Conservation (phyloP, 1,284 basidiomycete genomes). For the Naganishia sp. region DNA sequence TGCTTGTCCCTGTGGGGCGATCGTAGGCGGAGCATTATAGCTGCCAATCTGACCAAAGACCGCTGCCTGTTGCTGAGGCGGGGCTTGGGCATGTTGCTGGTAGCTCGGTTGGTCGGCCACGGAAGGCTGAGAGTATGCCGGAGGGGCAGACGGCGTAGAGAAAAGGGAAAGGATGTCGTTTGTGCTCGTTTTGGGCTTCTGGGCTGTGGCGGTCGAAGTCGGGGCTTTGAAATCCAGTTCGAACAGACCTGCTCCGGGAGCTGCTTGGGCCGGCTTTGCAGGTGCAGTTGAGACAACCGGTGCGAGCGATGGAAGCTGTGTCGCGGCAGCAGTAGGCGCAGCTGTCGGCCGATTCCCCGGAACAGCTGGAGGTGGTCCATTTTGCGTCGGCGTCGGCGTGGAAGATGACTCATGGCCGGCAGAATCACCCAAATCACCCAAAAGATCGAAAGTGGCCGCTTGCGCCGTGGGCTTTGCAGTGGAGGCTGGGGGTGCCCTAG, state of each 20-base stretch:
- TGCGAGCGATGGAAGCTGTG: conserved; percentile 32
- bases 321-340: conserved; percentile 30
- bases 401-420: not conserved
- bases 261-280: conserved; percentile 24
- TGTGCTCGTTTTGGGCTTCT: conserved; percentile 40
- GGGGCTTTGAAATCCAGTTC: conserved; percentile 55
- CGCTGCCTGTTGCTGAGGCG: conserved; percentile 13
- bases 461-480: conserved; percentile 2
- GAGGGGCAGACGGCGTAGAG: conserved; percentile 40
- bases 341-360: conserved; percentile 29
- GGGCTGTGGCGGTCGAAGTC: conserved; percentile 37
- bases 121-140: conserved; percentile 31
- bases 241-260: conserved; percentile 45
- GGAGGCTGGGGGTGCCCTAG: not conserved
- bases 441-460: conserved; percentile 13
- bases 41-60: conserved; percentile 4
- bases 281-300: conserved; percentile 35
- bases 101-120: not conserved
- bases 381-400: conserved; percentile 25
- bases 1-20: conserved; percentile 13
- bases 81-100: conserved; percentile 5
- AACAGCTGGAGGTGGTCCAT: conserved; percentile 20
- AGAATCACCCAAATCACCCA: conserved; percentile 22
- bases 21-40: conserved; percentile 21
- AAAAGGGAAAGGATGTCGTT: conserved; percentile 56